Conservation (phyloP, 2,329 filamentous ascomycete species). For the Aspergillus melleus region DNA sequence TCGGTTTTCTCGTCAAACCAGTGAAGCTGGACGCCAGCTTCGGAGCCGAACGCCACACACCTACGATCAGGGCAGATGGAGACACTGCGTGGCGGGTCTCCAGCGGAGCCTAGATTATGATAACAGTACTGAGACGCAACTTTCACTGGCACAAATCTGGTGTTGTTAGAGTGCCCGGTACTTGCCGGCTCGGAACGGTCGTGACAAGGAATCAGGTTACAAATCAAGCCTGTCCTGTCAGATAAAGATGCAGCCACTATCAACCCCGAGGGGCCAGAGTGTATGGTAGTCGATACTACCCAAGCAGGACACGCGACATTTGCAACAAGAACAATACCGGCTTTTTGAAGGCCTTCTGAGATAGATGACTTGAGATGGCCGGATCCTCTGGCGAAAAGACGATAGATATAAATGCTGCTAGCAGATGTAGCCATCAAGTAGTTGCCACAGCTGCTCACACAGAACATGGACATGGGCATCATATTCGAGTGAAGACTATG, state of each 20-base stretch:
- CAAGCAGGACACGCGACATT: constrained; percentile 58
- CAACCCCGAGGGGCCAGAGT: constrained; percentile 57
- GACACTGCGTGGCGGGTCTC: constrained; percentile 65
- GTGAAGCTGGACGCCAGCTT: constrained; percentile 63
- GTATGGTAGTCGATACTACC: constrained; percentile 63
- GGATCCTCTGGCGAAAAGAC: constrained; percentile 32
- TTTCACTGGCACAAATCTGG: constrained; percentile 30
- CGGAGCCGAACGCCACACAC: constrained; percentile 66
- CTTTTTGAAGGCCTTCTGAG: constrained; percentile 27
- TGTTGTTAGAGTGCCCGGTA: not conserved
- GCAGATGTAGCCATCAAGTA: constrained; percentile 59
- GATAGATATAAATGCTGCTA: constrained; percentile 59
- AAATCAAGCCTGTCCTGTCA: constrained; percentile 62
- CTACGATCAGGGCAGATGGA: constrained; percentile 65
- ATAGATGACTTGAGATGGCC: constrained; percentile 16
- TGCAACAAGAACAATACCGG: constrained; percentile 48
- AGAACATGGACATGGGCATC: constrained; percentile 44
- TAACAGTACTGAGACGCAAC: constrained; percentile 44
- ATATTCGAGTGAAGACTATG: constrained; percentile 4
- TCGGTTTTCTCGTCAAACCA: constrained; percentile 55
- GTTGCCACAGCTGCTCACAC: constrained; percentile 58
- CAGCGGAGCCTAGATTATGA: constrained; percentile 57
- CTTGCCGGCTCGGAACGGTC: not conserved
- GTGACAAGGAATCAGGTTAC: constrained; percentile 45
- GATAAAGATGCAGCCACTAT: constrained; percentile 61